Conservation (phyloP, 2,329 filamentous ascomycete genomes). For the Cadophora sp. region DNA sequence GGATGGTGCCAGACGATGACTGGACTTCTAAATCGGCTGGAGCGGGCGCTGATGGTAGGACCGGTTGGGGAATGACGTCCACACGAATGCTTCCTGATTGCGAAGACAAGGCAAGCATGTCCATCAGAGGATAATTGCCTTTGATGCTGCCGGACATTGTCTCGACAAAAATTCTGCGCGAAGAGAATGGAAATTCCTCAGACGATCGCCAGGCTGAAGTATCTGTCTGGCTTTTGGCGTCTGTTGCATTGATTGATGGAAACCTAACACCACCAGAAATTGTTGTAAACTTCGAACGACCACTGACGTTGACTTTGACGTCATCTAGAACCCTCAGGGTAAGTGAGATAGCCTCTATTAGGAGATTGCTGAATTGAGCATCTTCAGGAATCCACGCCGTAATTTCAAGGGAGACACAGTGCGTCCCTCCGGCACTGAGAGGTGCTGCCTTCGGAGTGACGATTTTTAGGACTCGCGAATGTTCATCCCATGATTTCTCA, state of each 20-base stretch:
- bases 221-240: background rate
- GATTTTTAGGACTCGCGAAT: constrained; percentile 34
- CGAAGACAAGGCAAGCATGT: constrained; percentile 36
- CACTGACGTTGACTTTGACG: constrained; percentile 36
- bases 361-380: constrained; percentile 33
- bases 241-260: constrained; percentile 21
- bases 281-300: constrained; percentile 31
- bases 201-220: constrained; percentile 12
- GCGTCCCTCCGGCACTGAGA: constrained; percentile 19
- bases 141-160: constrained; percentile 40
- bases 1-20: constrained; percentile 37
- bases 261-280: constrained; percentile 38
- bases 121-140: constrained; percentile 41
- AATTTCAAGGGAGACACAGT: constrained; percentile 42
- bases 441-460: constrained; percentile 36
- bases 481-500: constrained; percentile 33
- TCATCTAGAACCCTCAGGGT: constrained; percentile 36
- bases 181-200: constrained; percentile 28
- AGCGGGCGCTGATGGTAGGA: constrained; percentile 31
- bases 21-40: constrained; percentile 38
- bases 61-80: constrained; percentile 33
- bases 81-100: constrained; percentile 38
- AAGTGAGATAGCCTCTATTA: constrained; percentile 36
- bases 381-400: constrained; percentile 43
- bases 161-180: constrained; percentile 38